A percentile compares a stretch with the other conserved stretches of the same genome.
These are phyloP conservation scores for Kwoniella europaea DNA, from an alignment of 768 basidiomycete genomes.

Conservation along the genomic window DNA sequence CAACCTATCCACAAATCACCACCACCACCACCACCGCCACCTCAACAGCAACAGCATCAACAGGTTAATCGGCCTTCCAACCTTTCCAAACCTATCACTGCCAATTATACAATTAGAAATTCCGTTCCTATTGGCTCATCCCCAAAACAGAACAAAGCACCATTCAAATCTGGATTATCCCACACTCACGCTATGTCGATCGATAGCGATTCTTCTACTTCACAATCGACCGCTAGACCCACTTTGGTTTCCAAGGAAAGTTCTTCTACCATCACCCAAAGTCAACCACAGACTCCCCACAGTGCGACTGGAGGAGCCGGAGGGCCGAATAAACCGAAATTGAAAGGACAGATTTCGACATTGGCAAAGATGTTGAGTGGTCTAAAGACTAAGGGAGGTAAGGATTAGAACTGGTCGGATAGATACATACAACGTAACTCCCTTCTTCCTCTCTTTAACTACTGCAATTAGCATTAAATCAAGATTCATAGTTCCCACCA, in stretches of 20 bases:
- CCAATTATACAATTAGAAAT: constrained; percentile 15
- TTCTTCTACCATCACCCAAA: constrained; percentile 21
- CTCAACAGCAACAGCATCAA: neutral
- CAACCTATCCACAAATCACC: constrained; percentile 2
- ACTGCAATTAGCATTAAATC: neutral
- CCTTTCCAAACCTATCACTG: neutral
- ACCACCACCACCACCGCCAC: neutral
- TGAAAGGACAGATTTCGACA: constrained; percentile 86
- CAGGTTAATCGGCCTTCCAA: constrained; percentile 1
- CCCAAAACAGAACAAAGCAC: constrained; percentile 9
- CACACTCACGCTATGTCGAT: constrained; percentile 14
- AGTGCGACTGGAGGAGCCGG: constrained; percentile 14
- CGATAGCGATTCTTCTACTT: constrained; percentile 2
- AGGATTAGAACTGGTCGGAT: constrained; percentile 29
- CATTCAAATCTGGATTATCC: constrained; percentile 20
- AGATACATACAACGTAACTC: no score
- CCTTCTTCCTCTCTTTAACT: neutral
- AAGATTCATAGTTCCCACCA: neutral
- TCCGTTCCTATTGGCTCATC: constrained; percentile 9
- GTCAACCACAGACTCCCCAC: constrained; percentile 1
- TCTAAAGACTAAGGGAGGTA: constrained; percentile 51
- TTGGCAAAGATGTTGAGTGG: constrained; percentile 88
- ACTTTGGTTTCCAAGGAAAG: constrained; percentile 9
- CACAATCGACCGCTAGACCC: constrained; percentile 2
- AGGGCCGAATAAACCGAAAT: constrained; percentile 62